These are phyloP conservation scores for Phlyctochytrium bullatum DNA, from an alignment of 192 early-diverging fungal genomes.

Conservation along the genomic window DNA sequence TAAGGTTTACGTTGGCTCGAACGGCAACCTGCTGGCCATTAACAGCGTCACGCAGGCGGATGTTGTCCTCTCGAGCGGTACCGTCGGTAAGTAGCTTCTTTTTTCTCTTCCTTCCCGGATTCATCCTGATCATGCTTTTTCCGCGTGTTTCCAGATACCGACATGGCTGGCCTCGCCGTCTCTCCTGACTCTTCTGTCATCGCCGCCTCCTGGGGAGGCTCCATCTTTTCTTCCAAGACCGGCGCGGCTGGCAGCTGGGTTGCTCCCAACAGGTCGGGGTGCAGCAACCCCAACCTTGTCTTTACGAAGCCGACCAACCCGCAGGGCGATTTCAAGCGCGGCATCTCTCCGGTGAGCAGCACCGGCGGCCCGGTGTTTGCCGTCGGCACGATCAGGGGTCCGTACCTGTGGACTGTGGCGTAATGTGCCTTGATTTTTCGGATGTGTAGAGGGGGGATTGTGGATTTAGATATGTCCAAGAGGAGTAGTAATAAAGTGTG, in stretches of 20 bases:
- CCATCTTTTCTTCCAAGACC: background rate
- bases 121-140: background rate
- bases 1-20: background rate
- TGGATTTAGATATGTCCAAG: no score
- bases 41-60: background rate
- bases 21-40: no score
- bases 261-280: background rate
- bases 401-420: background rate
- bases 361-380: background rate
- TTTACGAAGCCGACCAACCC: background rate
- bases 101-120: background rate
- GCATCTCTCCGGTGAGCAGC: background rate
- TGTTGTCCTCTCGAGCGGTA: background rate
- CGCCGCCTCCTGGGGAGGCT: background rate
- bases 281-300: background rate
- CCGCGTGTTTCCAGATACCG: background rate
- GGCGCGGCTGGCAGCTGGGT: background rate
- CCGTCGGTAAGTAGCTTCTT: background rate
- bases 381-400: background rate
- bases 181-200: background rate
- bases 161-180: background rate
- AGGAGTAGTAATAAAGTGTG: no score
- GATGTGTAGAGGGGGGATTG: no score
- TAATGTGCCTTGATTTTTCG: no score
- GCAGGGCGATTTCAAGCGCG: background rate